Evolutionary conservation across 352 stramenopile species (phyloP).

Genomic region (Phytophthora sp.): DNA sequence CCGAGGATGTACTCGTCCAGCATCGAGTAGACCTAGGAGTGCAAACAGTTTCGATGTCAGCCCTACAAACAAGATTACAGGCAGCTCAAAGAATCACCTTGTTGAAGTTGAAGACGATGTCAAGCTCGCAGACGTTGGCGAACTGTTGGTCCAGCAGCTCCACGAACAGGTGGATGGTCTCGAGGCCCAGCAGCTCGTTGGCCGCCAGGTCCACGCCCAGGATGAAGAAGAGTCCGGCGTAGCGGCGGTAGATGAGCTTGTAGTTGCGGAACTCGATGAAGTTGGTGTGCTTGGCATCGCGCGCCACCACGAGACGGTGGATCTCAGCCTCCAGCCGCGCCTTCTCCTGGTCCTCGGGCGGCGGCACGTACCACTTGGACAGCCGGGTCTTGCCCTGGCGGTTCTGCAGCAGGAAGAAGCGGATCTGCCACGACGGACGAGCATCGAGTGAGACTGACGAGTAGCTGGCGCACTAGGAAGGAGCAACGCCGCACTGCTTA

Average conservation of each 20-base stretch:
- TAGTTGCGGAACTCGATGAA: slow-evolving; percentile 98
- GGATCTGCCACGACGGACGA: slow-evolving; percentile 67
- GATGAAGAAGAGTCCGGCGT: slow-evolving; percentile 99
- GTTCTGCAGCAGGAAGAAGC: slow-evolving; percentile 99
- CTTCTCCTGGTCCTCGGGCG: slow-evolving; percentile 84
- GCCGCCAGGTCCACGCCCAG: slow-evolving; percentile 95
- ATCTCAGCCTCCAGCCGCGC: slow-evolving; percentile 91
- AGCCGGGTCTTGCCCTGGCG: slow-evolving; percentile 98
- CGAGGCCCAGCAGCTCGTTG: slow-evolving; percentile 98
- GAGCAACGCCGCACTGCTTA: background rate
- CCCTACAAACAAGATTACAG: too few species aligned
- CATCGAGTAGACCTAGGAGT: slow-evolving; percentile 91
- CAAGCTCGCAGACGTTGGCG: slow-evolving; percentile 98
- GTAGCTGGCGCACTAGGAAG: background rate
- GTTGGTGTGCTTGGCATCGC: slow-evolving; percentile 94
- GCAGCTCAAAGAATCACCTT: too few species aligned
- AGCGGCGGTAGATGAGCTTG: slow-evolving; percentile 99
- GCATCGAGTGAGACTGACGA: background rate
- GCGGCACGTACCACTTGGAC: slow-evolving; percentile 98
- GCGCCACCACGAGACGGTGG: slow-evolving; percentile 87
- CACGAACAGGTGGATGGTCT: slow-evolving; percentile 99
- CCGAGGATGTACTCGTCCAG: slow-evolving; percentile 96
- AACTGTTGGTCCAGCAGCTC: slow-evolving; percentile 99
- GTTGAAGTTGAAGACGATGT: slow-evolving; percentile 96
- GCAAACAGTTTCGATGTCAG: too few species aligned